Conservation (phyloP, 345 rosid genomes). For the Sisymbrium irio region DNA sequence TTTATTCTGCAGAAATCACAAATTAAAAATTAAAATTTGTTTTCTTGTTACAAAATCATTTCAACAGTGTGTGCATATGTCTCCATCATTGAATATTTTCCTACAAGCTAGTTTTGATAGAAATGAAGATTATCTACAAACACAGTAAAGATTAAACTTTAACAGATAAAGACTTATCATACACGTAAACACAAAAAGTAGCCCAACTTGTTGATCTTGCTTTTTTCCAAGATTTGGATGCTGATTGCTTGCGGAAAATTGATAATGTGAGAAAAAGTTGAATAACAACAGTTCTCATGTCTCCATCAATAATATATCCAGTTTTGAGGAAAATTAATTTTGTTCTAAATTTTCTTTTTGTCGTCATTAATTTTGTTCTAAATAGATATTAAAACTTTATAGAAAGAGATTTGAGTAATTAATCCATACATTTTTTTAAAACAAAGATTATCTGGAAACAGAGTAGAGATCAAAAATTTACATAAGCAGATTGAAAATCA, state of each 20-base stretch:
- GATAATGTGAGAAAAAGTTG: background rate
- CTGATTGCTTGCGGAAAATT: constrained; percentile 25
- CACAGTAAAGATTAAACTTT: too few species aligned
- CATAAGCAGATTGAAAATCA: background rate
- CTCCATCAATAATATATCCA: constrained; percentile 7
- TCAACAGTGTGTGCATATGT: background rate
- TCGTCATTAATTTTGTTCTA: too few species aligned
- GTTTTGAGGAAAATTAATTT: too few species aligned
- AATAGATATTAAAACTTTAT: background rate
- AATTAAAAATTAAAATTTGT: background rate
- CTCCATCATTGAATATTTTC: constrained; percentile 15
- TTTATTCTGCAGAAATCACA: constrained; percentile 57
- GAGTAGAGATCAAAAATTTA: background rate
- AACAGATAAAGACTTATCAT: constrained; percentile 7
- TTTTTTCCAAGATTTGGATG: constrained; percentile 14
- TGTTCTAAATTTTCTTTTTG: too few species aligned
- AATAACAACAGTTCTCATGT: background rate
- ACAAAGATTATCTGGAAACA: too few species aligned
- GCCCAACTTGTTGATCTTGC: background rate
- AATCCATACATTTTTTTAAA: background rate
- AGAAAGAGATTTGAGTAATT: background rate
- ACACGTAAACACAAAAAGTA: background rate
- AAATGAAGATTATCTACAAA: background rate
- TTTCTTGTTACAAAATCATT: background rate
- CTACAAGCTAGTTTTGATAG: background rate